Conservation (phyloP, 106 monocot genomes). For the Platanthera guangdongensis region DNA sequence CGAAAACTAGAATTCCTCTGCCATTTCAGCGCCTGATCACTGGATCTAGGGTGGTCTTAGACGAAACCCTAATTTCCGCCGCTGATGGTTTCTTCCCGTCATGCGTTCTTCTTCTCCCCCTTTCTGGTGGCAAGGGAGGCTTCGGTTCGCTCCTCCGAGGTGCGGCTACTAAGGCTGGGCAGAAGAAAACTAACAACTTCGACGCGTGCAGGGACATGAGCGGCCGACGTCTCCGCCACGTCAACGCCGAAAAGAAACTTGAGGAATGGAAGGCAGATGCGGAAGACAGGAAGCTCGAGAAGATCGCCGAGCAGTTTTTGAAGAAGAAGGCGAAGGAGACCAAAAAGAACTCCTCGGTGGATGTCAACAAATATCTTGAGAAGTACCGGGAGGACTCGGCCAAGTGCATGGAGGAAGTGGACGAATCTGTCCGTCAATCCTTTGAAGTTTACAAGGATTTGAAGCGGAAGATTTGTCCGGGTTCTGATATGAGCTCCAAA, state of each 20-base stretch:
- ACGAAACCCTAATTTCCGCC: constrained; percentile 41
- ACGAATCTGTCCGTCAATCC: constrained; percentile 68
- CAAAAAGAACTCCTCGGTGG: constrained; percentile 33
- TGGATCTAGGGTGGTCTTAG: constrained; percentile 32
- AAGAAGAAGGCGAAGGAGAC: constrained; percentile 90
- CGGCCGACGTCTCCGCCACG: constrained; percentile 82
- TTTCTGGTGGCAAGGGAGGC: constrained; percentile 91
- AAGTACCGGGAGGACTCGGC: constrained; percentile 51
- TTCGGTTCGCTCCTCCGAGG: constrained; percentile 94
- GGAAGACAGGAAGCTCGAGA: constrained; percentile 66
- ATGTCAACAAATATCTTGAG: constrained; percentile 56
- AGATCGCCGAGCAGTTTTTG: constrained; percentile 79
- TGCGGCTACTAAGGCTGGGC: constrained; percentile 93
- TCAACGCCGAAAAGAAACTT: constrained; percentile 88
- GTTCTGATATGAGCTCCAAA: constrained; percentile 35
- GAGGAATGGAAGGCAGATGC: constrained; percentile 94
- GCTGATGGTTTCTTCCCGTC: constrained; percentile 52
- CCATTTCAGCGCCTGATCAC: constrained; percentile 51
- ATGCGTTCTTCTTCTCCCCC: constrained; percentile 56
- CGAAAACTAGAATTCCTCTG: constrained; percentile 33
- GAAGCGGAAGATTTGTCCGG: constrained; percentile 57
- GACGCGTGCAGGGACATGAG: constrained; percentile 99
- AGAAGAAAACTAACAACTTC: constrained; percentile 99
- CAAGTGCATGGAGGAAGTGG: constrained; percentile 63
- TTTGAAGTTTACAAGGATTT: constrained; percentile 58